Percentiles rank a stretch among this genome's conserved stretches.
Evolutionary conservation across 495 filamentous ascomycete genomes (phyloP).

Genomic region (Gamarada debralockiae): DNA sequence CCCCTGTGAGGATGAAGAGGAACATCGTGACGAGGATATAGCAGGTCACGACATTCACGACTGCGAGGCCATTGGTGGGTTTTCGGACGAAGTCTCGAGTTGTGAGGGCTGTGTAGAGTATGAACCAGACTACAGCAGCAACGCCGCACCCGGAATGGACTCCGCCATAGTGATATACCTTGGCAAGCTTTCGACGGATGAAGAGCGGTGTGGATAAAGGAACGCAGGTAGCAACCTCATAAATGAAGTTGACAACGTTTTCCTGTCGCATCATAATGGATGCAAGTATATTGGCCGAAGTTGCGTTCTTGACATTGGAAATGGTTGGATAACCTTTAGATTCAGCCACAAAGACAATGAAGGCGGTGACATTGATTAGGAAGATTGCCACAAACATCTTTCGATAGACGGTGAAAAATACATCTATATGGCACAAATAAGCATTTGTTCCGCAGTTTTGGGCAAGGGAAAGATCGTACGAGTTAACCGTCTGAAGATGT

Average conservation of each 20-base stretch:
- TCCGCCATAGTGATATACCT: constrained; percentile 74
- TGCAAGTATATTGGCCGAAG: constrained; percentile 8
- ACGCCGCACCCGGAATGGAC: constrained; percentile 69
- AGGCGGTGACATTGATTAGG: neutral
- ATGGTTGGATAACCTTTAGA: neutral
- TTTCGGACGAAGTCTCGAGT: constrained; percentile 40
- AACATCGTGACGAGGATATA: constrained; percentile 13
- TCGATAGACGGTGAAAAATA: constrained; percentile 1
- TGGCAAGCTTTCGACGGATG: constrained; percentile 61
- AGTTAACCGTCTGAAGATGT: neutral
- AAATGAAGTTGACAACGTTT: constrained; percentile 68
- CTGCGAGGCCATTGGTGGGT: constrained; percentile 24
- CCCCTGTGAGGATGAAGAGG: constrained; percentile 41
- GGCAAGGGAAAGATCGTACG: neutral
- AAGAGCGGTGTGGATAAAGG: constrained; percentile 54
- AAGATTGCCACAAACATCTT: constrained; percentile 1
- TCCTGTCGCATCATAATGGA: constrained; percentile 61
- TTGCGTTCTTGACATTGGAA: neutral
- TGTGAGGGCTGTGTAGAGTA: constrained; percentile 38
- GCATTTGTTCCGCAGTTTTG: neutral
- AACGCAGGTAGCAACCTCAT: constrained; percentile 48
- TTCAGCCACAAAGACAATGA: neutral
- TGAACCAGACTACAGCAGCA: constrained; percentile 65
- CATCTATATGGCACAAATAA: neutral
- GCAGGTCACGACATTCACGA: constrained; percentile 1